phyloP scores from a whole-genome alignment of 768 basidiomycete genomes.

The Rhizopogon vesiculosus region DNA sequence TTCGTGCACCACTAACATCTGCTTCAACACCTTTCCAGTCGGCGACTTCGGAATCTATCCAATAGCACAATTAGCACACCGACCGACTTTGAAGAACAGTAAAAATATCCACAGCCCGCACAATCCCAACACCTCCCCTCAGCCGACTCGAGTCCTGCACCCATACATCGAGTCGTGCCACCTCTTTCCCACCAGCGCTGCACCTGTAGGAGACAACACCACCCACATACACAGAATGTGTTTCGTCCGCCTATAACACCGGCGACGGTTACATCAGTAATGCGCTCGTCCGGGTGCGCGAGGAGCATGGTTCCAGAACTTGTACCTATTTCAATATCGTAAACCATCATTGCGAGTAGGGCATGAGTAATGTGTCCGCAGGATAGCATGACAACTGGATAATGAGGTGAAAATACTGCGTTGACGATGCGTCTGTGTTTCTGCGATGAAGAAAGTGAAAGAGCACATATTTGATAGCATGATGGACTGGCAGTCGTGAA shows the following conservation, averaged over 20 bases:
- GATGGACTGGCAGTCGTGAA: conserved; percentile 32
- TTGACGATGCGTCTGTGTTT: background rate
- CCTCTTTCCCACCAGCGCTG: too few relatives aligned
- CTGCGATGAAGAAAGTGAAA: conserved; percentile 23
- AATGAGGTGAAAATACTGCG: background rate
- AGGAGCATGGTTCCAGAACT: conserved; percentile 11
- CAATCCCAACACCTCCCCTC: too few relatives aligned
- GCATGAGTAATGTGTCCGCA: conserved; percentile 29
- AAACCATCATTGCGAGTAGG: conserved; percentile 28
- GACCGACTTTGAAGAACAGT: too few relatives aligned
- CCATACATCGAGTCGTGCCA: conserved; percentile 40
- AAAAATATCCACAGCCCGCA: too few relatives aligned
- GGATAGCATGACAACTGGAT: conserved; percentile 55
- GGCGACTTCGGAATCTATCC: conserved; percentile 60
- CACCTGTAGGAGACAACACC: too few relatives aligned
- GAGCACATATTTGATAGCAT: conserved; percentile 49
- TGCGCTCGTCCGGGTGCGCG: too few relatives aligned
- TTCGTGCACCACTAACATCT: too few relatives aligned
- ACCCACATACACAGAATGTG: too few relatives aligned
- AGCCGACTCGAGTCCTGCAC: conserved; percentile 31
- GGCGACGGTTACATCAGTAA: too few relatives aligned
- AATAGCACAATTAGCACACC: background rate
- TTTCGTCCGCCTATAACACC: too few relatives aligned
- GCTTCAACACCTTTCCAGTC: conserved; percentile 59
- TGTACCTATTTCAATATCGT: conserved; percentile 19